A percentile compares a stretch with the other conserved stretches of the same genome.
Conservation (phyloP, 345 rosid genomes). For the Salix udensis region DNA sequence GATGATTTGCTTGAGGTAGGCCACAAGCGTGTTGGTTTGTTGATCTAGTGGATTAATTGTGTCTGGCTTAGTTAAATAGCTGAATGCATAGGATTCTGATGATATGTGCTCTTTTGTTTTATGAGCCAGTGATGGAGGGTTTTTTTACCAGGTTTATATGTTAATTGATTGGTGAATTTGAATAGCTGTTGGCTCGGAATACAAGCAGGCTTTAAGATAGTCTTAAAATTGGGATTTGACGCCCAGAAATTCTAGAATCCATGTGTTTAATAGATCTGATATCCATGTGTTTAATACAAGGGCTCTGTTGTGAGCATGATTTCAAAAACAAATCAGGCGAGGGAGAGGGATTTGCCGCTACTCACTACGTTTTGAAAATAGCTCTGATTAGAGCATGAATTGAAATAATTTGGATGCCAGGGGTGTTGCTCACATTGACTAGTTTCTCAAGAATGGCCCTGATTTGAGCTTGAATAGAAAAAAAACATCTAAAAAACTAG, state of each 20-base stretch:
- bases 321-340: conserved; percentile 3
- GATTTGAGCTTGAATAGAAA: conserved; percentile 42
- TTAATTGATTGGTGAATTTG: not conserved
- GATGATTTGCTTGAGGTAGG: not conserved
- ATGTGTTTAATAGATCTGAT: not conserved
- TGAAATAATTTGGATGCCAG: conserved; percentile 7
- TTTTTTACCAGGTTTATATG: not conserved
- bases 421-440: not conserved
- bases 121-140: not conserved
- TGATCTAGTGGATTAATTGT: not conserved
- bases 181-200: not conserved
- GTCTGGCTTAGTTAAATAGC: not conserved
- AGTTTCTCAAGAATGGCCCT: conserved; percentile 34
- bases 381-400: conserved; percentile 47
- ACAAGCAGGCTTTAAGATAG: not conserved
- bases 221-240: not conserved
- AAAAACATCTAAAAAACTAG: not conserved
- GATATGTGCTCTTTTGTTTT: not conserved
- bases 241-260: too few species aligned
- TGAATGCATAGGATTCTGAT: not conserved
- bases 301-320: conserved; percentile 47
- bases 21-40: not conserved
- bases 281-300: not conserved
- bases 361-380: conserved; percentile 25
- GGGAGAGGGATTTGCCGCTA: not conserved